Base-by-base conservation (phyloP, 306 rosid species). In the Gillenia trifoliata region DNA sequence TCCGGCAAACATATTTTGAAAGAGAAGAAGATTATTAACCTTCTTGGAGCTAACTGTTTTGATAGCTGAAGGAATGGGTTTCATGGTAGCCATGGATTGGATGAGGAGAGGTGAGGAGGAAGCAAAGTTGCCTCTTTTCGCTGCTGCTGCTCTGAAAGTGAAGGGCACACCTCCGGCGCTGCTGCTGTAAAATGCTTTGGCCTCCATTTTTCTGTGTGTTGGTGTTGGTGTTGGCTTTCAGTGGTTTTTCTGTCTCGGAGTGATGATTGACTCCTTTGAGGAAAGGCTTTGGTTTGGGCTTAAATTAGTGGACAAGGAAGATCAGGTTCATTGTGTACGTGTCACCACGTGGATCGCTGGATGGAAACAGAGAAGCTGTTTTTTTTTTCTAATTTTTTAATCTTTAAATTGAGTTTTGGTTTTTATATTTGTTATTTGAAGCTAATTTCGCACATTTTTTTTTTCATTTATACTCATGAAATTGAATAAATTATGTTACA, bases 61-160 rank as follows among this genome's bases (percentile, higher is more conserved):
- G 63, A 87, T 41, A 20, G 84, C 90, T 1, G 90, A 83, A 3
- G 93, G 87, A 31, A 78, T 71, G 30, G 97, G 79, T 62, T 90
- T 92, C 81, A 81, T 87, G 78, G 93, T 66, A 36, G 93, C 93
- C 98, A 89, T 89, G 79, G 92, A 89, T 61, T 80, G 84, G 75
- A 89, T 76, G 28, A 70, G 85, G 0, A 88, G 75, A 40, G 89
- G 85, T 2, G 89, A 77, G 61, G 66, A 77, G 36, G 83, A 55
- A 4, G 84, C 23, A 40, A 43, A 45, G 34, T 75, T 75, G 11
- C 31, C 47, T 28, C 41, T 7, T 40, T 61, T 65, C 20, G 73
- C 36, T 66, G 23, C 50, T 5, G 52, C 20, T 1, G 52, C 52
- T 47, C 52, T 47, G 52, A 47, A 47, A 16, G 52, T 65, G 60